Evolutionary conservation across 306 rosid genomes (phyloP).

Genomic region (Quercus aquifolioides): DNA sequence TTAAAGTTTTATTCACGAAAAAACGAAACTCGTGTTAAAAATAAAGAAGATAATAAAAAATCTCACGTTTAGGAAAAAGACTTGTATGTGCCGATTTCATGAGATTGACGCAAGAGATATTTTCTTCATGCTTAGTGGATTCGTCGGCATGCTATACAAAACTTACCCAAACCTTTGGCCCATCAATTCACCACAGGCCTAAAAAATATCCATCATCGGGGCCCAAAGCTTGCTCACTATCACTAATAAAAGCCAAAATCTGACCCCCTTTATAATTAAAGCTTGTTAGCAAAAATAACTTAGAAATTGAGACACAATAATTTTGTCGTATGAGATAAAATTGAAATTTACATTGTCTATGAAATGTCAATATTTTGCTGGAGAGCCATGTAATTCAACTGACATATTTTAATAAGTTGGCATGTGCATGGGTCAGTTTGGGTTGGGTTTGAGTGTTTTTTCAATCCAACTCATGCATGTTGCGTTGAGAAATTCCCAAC

Average conservation of each 20-base stretch:
- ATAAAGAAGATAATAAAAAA: no score
- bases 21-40: no score
- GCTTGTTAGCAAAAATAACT: slow-evolving; percentile 32
- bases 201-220: slow-evolving; percentile 49
- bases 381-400: no score
- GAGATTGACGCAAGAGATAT: no score
- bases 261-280: slow-evolving; percentile 53
- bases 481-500: no score
- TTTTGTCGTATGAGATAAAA: slow-evolving; percentile 64
- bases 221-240: slow-evolving; percentile 56
- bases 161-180: neutral
- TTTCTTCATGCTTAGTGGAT: neutral
- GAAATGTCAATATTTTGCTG: slow-evolving; percentile 29
- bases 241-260: slow-evolving; percentile 55
- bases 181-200: slow-evolving; percentile 32
- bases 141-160: neutral
- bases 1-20: no score
- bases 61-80: no score
- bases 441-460: no score
- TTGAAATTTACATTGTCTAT: slow-evolving; percentile 77
- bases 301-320: slow-evolving; percentile 53
- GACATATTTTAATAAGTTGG: no score
- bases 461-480: no score
- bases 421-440: no score
- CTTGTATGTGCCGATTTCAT: no score